Evolutionary conservation across 352 stramenopile genomes (phyloP), one percentile per base, ranked within the genome.

Genomic region (Thalassiosira exigua): DNA sequence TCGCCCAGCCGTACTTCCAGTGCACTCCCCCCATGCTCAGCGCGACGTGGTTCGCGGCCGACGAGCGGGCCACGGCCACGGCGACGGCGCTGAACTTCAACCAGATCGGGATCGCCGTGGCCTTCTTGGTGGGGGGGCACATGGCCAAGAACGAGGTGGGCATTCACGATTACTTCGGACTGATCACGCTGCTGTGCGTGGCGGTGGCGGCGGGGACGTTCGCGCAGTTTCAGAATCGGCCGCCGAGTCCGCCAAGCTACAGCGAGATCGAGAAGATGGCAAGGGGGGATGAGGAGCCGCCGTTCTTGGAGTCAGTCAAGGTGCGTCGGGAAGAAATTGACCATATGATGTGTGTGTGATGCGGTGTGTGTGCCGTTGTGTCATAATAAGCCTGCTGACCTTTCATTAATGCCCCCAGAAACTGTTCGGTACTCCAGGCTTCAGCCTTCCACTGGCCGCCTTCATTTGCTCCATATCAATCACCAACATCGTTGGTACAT

Each of bases 381-480:
- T n/a, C n/a, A n/a, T n/a, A n/a, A n/a, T n/a, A n/a, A n/a, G n/a
- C n/a, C n/a, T n/a, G n/a, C n/a, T n/a, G n/a, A n/a, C n/a, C n/a
- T n/a, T n/a, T n/a, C n/a, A n/a, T n/a, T n/a, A n/a, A n/a, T n/a
- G n/a, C n/a, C n/a, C n/a, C n/a, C n/a, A n/a, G 21, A 90, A 77
- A 24, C 87, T 94, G 24, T 92, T 94, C 70, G 14, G 27, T 17
- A 93, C 79, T 4, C 65, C 52, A 17, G 85, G 85, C 0, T 94
- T 94, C 69, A 78, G 61, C 21, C 56, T 79, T 48, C 76, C 89
- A n/a, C 42, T 94, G 4, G 86, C 84, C 0, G 89, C 89, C 4
- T 94, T 94, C 61, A 84, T 94, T 56, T 91, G 82, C 57, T 86
- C 67, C 33, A 94, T 94, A 72, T 81, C 77, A 11, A 90, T 94